phyloP scores from a whole-genome alignment of 768 basidiomycete genomes.

The Suillus subaureus region DNA sequence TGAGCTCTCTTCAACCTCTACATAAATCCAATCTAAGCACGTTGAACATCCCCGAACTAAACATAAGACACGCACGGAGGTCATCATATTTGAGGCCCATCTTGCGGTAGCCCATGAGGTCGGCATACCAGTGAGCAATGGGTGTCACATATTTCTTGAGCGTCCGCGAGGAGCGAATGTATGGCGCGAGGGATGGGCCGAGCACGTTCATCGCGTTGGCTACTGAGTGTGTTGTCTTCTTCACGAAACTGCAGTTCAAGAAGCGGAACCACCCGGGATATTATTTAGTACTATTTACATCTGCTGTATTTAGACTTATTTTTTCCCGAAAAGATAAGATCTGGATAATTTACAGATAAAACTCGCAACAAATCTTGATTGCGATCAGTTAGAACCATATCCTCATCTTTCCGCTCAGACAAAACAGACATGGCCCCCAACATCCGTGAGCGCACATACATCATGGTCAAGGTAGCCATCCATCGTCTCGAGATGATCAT shows the following conservation, averaged over 20 bases:
- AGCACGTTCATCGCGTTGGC: slow-evolving; percentile 50
- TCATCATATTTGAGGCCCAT: slow-evolving; percentile 95
- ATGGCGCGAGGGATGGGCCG: slow-evolving; percentile 75
- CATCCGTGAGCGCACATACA: slow-evolving; percentile 88
- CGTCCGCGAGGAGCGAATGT: slow-evolving; percentile 67
- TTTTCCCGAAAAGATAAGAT: slow-evolving; percentile 30
- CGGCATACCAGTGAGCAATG: slow-evolving; percentile 80
- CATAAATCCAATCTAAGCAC: neutral
- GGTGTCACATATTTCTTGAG: slow-evolving; percentile 74
- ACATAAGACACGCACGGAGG: slow-evolving; percentile 63
- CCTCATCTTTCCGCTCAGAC: slow-evolving; percentile 29
- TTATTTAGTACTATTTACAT: slow-evolving; percentile 49
- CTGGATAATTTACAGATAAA: slow-evolving; percentile 35
- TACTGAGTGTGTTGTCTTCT: slow-evolving; percentile 28
- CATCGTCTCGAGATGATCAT: neutral
- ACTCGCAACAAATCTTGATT: slow-evolving; percentile 24
- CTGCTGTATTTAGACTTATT: slow-evolving; percentile 22
- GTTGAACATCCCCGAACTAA: neutral
- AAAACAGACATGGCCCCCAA: slow-evolving; percentile 46
- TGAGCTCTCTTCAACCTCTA: slow-evolving; percentile 77
- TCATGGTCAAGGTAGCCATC: slow-evolving; percentile 92
- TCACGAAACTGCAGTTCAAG: slow-evolving; percentile 12
- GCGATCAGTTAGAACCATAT: slow-evolving; percentile 14
- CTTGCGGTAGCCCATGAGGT: slow-evolving; percentile 80
- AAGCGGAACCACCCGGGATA: slow-evolving; percentile 27